Percentiles rank a stretch among this genome's conserved stretches.
phyloP scores from a whole-genome alignment of 2,329 filamentous ascomycete genomes.

The Plenodomus lindquistii region DNA sequence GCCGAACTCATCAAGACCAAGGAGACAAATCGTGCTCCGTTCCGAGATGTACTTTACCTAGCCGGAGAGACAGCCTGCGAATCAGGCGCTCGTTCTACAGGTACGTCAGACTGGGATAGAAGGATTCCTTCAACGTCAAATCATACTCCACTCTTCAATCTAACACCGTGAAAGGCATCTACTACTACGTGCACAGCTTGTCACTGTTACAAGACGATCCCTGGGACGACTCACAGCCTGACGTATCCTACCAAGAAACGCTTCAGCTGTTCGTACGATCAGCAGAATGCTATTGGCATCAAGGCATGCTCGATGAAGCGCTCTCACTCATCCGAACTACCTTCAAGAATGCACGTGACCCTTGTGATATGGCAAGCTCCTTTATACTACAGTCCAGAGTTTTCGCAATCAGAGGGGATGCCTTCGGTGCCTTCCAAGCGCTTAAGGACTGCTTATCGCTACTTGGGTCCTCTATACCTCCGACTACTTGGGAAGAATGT shows the following conservation, averaged over 20 bases:
- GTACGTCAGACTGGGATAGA: neutral
- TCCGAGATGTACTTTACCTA: constrained; percentile 75
- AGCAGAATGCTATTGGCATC: constrained; percentile 81
- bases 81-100: constrained; percentile 77
- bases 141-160: neutral
- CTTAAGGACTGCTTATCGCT: constrained; percentile 69
- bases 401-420: constrained; percentile 73
- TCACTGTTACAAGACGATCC: constrained; percentile 76
- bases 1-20: constrained; percentile 72
- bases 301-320: constrained; percentile 71
- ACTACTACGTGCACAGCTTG: constrained; percentile 78
- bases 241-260: constrained; percentile 86
- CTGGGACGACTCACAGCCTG: constrained; percentile 71
- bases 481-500: constrained; percentile 73
- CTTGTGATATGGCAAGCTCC: constrained; percentile 80
- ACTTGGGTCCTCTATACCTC: constrained; percentile 69
- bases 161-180: constrained; percentile 58
- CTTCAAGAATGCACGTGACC: constrained; percentile 69
- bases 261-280: constrained; percentile 71
- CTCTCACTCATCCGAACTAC: constrained; percentile 70
- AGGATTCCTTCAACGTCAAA: no score
- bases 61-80: constrained; percentile 79
- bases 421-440: constrained; percentile 67
- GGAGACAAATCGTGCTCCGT: constrained; percentile 65
- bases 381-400: constrained; percentile 84